Base-by-base conservation (phyloP, 306 rosid genomes). In the Castanea sativa region DNA sequence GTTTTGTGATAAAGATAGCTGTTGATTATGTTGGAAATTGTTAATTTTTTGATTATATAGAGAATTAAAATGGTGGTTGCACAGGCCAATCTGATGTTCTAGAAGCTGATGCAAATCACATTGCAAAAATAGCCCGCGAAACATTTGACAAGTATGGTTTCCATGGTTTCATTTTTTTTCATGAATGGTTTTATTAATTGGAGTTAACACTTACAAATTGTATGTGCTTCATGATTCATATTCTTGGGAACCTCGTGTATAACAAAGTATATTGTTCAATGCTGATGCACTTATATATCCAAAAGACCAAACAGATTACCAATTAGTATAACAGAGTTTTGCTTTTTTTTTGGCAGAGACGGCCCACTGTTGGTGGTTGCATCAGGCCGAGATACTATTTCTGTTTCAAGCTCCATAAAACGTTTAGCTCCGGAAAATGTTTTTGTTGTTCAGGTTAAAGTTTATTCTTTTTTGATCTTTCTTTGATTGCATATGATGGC, bases 331-430 rank as follows among this genome's bases (percentile, higher is more conserved):
- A 45, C 41, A 35, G 8, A 5, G 8, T 35, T 35, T 35, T 51
- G 75, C 7, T 38, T 9, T 35, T 33, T 38, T 38, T 7, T 80
- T 23, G 21, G 19, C 78, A 95, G 99, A 83, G 96, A 93, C 8
- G 98, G 97, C 20, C 98, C 92, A 1, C 82, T 93, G 84, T 86
- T 95, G 87, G 93, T 91, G 75, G 89, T 93, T 83, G 99, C 98
- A 77, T 93, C 97, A 75, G 94, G 98, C 55, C 78, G 93, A 82
- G 97, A 93, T 84, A 95, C 98, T 23, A 88, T 91, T 77, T 76
- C 90, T 18, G 89, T 92, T 84, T 88, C 97, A n/a, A 89, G 90
- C 86, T 85, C 97, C 67, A 87, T 95, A 78, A 93, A 89, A 88
- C 79, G 92, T 74, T 90, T 90, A 79, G 98, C 98, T 81, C 92